These are phyloP conservation scores for Candida ficus DNA, from an alignment of 805 yeast genomes.

Conservation along the genomic window DNA sequence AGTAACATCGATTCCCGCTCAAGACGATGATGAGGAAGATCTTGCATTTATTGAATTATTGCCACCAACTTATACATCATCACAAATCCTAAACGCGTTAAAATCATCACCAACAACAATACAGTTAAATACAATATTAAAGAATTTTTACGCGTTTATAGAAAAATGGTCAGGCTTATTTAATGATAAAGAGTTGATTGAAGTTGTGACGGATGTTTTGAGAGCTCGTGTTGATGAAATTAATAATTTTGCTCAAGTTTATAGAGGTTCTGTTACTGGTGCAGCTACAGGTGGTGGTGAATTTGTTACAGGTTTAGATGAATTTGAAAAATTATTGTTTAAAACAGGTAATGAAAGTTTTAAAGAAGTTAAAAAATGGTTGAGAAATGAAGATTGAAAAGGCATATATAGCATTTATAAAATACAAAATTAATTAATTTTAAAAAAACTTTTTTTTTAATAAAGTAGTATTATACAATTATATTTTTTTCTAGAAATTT, in stretches of 20 bases:
- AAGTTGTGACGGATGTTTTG: constrained; percentile 44
- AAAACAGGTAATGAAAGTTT: constrained; percentile 47
- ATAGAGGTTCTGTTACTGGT: constrained; percentile 30
- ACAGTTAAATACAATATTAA: constrained; percentile 60
- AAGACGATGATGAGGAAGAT: background rate
- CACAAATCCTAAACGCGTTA: constrained; percentile 72
- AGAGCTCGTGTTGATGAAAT: constrained; percentile 65
- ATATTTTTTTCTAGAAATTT: background rate
- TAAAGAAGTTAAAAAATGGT: constrained; percentile 40
- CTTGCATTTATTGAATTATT: constrained; percentile 59
- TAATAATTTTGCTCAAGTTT: constrained; percentile 54
- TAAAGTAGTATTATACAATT: constrained; percentile 2
- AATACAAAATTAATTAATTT: background rate
- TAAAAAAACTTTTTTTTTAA: background rate
- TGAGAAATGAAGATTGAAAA: constrained; percentile 19
- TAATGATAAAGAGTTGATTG: constrained; percentile 56
- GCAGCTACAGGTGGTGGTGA: constrained; percentile 1
- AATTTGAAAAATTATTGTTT: constrained; percentile 62
- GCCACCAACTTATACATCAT: constrained; percentile 65
- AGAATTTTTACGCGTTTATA: constrained; percentile 65
- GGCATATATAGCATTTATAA: too few relatives aligned
- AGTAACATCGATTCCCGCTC: constrained; percentile 29
- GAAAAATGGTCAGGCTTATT: constrained; percentile 76
- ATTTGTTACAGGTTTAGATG: constrained; percentile 45
- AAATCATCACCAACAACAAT: constrained; percentile 62